phyloP scores from a whole-genome alignment of 306 rosid genomes.

The Quillaja saponaria region DNA sequence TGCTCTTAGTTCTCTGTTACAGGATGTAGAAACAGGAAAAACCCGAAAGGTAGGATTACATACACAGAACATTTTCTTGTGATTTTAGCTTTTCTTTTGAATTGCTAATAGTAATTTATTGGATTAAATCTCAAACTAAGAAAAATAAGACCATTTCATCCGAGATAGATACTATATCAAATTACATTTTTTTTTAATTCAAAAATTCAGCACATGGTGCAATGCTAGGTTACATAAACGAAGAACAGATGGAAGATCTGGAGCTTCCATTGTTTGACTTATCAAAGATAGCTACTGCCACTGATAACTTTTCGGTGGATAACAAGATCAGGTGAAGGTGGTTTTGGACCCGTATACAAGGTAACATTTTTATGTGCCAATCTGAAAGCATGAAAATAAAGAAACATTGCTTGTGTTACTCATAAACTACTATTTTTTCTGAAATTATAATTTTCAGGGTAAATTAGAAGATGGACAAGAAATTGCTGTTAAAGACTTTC shows the following conservation, averaged over 20 bases:
- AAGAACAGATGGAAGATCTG: slow-evolving; percentile 45
- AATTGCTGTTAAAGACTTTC: slow-evolving; percentile 67
- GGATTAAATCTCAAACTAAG: too few species aligned
- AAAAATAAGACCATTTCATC: too few species aligned
- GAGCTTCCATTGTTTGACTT: slow-evolving; percentile 50
- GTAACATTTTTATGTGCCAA: slow-evolving; percentile 12
- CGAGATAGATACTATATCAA: neutral
- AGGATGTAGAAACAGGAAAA: too few species aligned
- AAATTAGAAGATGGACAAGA: slow-evolving; percentile 40
- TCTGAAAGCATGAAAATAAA: neutral
- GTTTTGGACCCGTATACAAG: slow-evolving; percentile 62
- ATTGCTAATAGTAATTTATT: too few species aligned
- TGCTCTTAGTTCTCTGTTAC: too few species aligned
- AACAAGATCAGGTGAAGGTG: slow-evolving; percentile 61
- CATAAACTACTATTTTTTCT: neutral
- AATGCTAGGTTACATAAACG: neutral
- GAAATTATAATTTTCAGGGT: slow-evolving; percentile 33
- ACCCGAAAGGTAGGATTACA: neutral
- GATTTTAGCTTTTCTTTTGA: too few species aligned
- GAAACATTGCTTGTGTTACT: neutral
- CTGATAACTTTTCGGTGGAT: slow-evolving; percentile 38
- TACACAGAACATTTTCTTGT: too few species aligned
- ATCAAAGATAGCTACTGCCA: slow-evolving; percentile 44
- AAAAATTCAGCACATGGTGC: neutral
- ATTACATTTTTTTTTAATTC: slow-evolving; percentile 5